Percentiles rank a stretch among this genome's conserved stretches.
These are phyloP conservation scores for Suillus sp. DNA, from an alignment of 768 basidiomycete species.

Conservation along the genomic window DNA sequence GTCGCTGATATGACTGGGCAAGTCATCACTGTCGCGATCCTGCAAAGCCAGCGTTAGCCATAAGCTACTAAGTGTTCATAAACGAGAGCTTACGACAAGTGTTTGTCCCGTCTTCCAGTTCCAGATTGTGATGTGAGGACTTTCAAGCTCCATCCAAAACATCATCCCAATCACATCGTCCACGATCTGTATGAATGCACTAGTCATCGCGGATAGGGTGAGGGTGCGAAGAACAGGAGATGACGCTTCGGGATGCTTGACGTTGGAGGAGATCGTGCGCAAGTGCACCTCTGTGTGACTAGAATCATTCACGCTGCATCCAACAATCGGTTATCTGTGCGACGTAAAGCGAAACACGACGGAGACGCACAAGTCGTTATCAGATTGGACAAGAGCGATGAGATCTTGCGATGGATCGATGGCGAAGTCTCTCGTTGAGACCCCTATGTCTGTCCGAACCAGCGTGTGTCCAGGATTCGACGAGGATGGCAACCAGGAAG, in stretches of 20 bases:
- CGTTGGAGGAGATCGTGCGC: slow-evolving; percentile 45
- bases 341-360: neutral
- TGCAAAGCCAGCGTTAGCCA: slow-evolving; percentile 18
- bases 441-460: slow-evolving; percentile 38
- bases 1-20: slow-evolving; percentile 39
- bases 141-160: slow-evolving; percentile 32
- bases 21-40: slow-evolving; percentile 28
- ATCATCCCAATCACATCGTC: slow-evolving; percentile 56
- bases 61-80: neutral
- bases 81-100: slow-evolving; percentile 42
- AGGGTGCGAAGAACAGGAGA: slow-evolving; percentile 29
- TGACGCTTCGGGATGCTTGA: slow-evolving; percentile 45
- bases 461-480: slow-evolving; percentile 16
- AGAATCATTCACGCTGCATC: slow-evolving; percentile 2
- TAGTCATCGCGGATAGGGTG: slow-evolving; percentile 26
- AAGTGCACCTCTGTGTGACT: slow-evolving; percentile 41
- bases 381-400: slow-evolving; percentile 43
- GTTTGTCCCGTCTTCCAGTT: slow-evolving; percentile 50
- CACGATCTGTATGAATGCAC: slow-evolving; percentile 50
- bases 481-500: slow-evolving; percentile 27
- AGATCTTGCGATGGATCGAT: slow-evolving; percentile 70
- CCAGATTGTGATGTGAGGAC: slow-evolving; percentile 41
- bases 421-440: slow-evolving; percentile 55
- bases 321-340: neutral
- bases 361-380: slow-evolving; percentile 22